Base-by-base conservation (phyloP, 2,329 filamentous ascomycete species). In the Cercospora beticola region DNA sequence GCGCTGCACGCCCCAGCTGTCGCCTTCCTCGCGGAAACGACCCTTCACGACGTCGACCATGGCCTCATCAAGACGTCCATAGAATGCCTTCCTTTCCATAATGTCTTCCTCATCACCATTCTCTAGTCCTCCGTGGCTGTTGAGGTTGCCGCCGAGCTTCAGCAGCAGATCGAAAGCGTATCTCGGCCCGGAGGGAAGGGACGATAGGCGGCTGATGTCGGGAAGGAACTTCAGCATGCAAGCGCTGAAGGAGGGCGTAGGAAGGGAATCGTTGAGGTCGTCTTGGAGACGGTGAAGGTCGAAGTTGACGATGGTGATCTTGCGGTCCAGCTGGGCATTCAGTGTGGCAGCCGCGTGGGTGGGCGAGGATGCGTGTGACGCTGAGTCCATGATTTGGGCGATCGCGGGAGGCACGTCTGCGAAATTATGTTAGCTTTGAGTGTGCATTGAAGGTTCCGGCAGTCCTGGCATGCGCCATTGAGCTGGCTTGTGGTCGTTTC, bases 271-370 rank as follows among this genome's bases (percentile, higher is more conserved):
- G 77, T 86, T 86, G 72, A 86, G 81, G 72, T 85, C 83, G 76
- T 86, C 84, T 75, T 86, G 84, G 58, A 86, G 80, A 62, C 84
- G 83, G 79, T 86, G 84, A 3, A 86, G 83, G 74, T 86, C 84
- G 75, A 86, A 86, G 79, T 86, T 86, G 65, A 86, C 83, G 65
- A 86, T 86, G 43, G 84, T 86, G 78, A 86, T 86, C 73, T 86
- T 86, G 81, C 84, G 84, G 76, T 86, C 84, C 69, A 86, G 83
- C 74, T 86, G 84, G n/a, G 83, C 83, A 74, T 85, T 85, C 70
- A 86, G 82, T 1, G 83, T 84, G 36, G 80, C 77, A 36, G 84
- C 84, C 23, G 83, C 82, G 70, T 84, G 81, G 21, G 83, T 81
- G 2, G 78, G 77, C 28, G 77, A 77, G 26, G 72, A 72, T 10